phyloP scores from a whole-genome alignment of 1,284 basidiomycete species.

The Pterulicium gracile region DNA sequence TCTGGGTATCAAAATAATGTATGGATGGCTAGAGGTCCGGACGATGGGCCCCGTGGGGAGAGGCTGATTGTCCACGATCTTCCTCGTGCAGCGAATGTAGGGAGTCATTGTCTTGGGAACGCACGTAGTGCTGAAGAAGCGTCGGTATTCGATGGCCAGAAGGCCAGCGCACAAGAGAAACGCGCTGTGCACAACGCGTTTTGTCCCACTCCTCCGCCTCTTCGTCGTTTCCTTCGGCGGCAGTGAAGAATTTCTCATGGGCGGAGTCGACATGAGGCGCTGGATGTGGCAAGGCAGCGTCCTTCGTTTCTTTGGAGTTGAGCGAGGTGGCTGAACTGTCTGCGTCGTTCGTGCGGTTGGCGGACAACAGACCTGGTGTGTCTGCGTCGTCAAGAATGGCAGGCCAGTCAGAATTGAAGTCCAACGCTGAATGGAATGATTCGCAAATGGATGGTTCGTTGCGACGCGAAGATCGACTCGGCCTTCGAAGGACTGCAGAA shows the following conservation, averaged over 20 bases:
- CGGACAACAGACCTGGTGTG: background rate
- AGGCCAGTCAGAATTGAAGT: conserved; percentile 40
- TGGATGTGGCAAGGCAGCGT: conserved; percentile 12
- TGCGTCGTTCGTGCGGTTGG: background rate
- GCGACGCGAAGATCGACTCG: conserved; percentile 18
- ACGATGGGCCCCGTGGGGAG: no score
- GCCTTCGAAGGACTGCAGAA: background rate
- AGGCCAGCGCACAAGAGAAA: conserved; percentile 66
- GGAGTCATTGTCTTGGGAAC: background rate
- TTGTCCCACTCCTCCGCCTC: conserved; percentile 78
- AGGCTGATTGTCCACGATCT: no score
- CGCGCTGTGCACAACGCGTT: conserved; percentile 74
- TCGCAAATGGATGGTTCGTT: conserved; percentile 40
- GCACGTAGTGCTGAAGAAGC: background rate
- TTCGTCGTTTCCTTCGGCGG: conserved; percentile 38
- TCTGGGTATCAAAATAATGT: no score
- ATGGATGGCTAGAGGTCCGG: no score
- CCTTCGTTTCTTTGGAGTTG: conserved; percentile 5
- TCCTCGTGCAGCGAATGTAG: no score
- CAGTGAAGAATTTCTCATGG: conserved; percentile 38
- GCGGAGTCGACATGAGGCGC: conserved; percentile 14
- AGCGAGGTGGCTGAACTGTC: background rate
- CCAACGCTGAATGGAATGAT: conserved; percentile 57
- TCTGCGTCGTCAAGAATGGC: background rate
- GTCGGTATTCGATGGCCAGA: conserved; percentile 17